phyloP scores from a whole-genome alignment of 306 rosid species.

The Dryas octopetala region DNA sequence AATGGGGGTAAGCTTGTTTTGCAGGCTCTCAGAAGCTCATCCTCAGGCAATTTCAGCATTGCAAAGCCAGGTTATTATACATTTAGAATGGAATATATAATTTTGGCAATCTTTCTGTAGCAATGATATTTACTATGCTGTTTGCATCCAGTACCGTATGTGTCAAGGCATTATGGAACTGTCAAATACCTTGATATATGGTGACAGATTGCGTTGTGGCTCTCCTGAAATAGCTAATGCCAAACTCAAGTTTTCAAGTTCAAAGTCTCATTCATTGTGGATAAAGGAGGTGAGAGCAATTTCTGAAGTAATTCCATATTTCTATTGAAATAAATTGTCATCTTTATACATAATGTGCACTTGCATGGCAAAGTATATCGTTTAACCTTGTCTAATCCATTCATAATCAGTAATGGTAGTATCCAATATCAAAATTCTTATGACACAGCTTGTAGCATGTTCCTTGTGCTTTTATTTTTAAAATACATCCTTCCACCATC shows the following conservation, averaged over 20 bases:
- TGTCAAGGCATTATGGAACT: constrained; percentile 85
- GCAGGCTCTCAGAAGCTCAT: constrained; percentile 95
- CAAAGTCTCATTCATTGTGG: constrained; percentile 59
- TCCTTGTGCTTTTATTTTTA: background rate
- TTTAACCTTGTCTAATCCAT: background rate
- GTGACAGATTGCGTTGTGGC: constrained; percentile 87
- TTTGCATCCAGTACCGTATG: constrained; percentile 82
- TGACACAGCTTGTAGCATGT: background rate
- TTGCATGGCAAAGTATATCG: background rate
- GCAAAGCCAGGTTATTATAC: constrained; percentile 71
- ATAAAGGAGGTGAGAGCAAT: constrained; percentile 54
- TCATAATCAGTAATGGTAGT: background rate
- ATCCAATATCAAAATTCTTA: background rate
- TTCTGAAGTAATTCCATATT: background rate
- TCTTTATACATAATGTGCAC: background rate
- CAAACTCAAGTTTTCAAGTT: constrained; percentile 55
- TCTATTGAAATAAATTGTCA: background rate
- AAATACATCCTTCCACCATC: background rate
- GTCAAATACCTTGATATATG: constrained; percentile 92
- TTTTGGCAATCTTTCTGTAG: background rate
- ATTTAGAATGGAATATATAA: background rate
- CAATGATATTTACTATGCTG: constrained; percentile 27
- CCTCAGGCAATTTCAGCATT: constrained; percentile 86
- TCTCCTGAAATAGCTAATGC: constrained; percentile 72
- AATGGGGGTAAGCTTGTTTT: constrained; percentile 84